Evolutionary conservation across 1,139 yeast genomes (phyloP), one percentile per base, ranked within the genome.

Genomic region (Taiozyma sp.): DNA sequence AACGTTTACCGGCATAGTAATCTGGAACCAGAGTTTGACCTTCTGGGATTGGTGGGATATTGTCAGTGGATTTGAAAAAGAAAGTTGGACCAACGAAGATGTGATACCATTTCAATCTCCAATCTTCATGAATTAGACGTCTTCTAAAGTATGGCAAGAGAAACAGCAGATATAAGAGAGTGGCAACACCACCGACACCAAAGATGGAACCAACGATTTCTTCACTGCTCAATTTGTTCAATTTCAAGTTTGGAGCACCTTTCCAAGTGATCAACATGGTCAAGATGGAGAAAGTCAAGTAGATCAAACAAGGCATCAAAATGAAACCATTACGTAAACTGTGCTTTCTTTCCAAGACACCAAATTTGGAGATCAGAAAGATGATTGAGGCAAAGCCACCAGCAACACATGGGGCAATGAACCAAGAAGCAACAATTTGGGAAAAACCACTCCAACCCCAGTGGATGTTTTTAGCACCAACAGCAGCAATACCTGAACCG

Each of bases 381-480:
- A 81, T 68, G 45, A 78, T 68, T 5, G 86, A 68, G 4, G 88
- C 83, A 58, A 86, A 77, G 35, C 66, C 61, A 59, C 90, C 91
- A 21, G 91, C 85, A 55, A 85, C 71, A 21, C 74, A 66, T n/a
- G 95, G 93, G 14, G 93, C 90, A 69, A 85, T 81, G 62, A 83
- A 83, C 91, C 93, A 85, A 13, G 90, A 82, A 4, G 93, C 93
- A 56, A 83, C 79, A 58, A 85, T 85, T 66, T 83, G 85, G 2
- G 87, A 66, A 53, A 85, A 85, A 43, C 90, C 90, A 21, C 59
- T 53, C 93, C 93, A 85, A 26, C 89, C 91, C 95, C 93, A 85
- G 53, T 68, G 70, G 53, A 85, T 77, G 53, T 79, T 72, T 2
- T 68, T 62, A 43, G 79, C 82, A 43, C 74, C 73, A 47, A 62